phyloP scores from a whole-genome alignment of 1,284 basidiomycete species.

The Mycena sp. region DNA sequence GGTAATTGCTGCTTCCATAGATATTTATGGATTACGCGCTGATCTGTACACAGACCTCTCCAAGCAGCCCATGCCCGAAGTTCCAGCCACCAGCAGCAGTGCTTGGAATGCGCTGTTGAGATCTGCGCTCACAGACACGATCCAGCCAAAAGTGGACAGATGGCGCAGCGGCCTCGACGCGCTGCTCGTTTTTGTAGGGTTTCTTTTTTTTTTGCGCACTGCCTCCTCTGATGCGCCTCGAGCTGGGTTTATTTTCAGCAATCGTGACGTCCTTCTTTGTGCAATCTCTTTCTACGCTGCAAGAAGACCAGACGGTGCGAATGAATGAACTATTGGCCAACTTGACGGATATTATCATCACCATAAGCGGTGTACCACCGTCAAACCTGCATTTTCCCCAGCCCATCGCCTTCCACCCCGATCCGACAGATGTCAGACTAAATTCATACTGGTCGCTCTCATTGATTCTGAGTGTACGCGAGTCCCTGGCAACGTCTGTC shows the following conservation, averaged over 20 bases:
- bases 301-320: not conserved
- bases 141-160: constrained; percentile 10
- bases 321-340: constrained; percentile 9
- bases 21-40: too few relatives aligned
- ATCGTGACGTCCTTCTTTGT: constrained; percentile 15
- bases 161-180: constrained; percentile 18
- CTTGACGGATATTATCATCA: constrained; percentile 9
- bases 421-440: not conserved
- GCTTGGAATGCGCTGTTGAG: constrained; percentile 16
- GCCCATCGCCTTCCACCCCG: not conserved
- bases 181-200: constrained; percentile 15
- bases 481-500: not conserved
- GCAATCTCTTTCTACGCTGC: not conserved
- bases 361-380: not conserved
- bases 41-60: not conserved
- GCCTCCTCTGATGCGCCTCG: too few relatives aligned
- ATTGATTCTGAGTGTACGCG: constrained; percentile 1
- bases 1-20: too few relatives aligned
- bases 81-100: constrained; percentile 8
- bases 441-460: constrained; percentile 15
- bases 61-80: constrained; percentile 15
- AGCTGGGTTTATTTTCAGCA: constrained; percentile 20
- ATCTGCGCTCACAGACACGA: constrained; percentile 8
- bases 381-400: not conserved
- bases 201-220: too few relatives aligned